phyloP scores from a whole-genome alignment of 768 basidiomycete species.

The Dentipellis fragilis region DNA sequence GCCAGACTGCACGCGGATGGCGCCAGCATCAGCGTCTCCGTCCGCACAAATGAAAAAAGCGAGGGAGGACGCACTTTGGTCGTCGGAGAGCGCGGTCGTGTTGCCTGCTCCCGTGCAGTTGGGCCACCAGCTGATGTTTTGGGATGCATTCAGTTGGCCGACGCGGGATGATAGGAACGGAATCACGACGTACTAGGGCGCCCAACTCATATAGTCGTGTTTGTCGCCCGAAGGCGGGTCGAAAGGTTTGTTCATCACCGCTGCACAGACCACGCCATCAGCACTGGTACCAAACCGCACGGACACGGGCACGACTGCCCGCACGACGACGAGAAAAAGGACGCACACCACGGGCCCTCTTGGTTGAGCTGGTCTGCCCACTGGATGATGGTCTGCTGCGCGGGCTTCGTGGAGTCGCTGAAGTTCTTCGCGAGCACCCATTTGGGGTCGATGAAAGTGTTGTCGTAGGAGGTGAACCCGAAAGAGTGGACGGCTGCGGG shows the following conservation, averaged over 20 bases:
- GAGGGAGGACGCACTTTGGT: constrained; percentile 15
- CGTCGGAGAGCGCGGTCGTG: constrained; percentile 18
- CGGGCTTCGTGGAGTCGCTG: constrained; percentile 4
- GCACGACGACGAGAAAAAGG: background rate
- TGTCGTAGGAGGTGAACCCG: constrained; percentile 6
- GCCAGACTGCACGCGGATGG: constrained; percentile 11
- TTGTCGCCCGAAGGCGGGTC: constrained; percentile 1
- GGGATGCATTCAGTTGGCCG: background rate
- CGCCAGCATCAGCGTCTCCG: no score
- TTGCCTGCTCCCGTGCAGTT: constrained; percentile 21
- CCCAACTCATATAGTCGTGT: constrained; percentile 13
- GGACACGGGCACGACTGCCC: background rate
- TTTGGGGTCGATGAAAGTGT: constrained; percentile 9
- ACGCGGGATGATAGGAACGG: background rate
- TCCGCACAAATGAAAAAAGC: background rate
- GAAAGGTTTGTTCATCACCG: constrained; percentile 12
- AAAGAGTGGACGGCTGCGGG: background rate
- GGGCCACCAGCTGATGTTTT: constrained; percentile 15
- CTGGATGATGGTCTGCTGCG: constrained; percentile 10
- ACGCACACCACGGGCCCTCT: constrained; percentile 13
- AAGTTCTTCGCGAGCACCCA: constrained; percentile 7
- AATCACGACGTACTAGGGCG: constrained; percentile 9
- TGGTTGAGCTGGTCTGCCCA: constrained; percentile 11
- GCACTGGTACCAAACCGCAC: background rate
- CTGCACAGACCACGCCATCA: background rate